Percentiles rank a stretch among this genome's conserved stretches.
Conservation (phyloP, 345 rosid genomes). For the Eucalyptus camaldulensis region DNA sequence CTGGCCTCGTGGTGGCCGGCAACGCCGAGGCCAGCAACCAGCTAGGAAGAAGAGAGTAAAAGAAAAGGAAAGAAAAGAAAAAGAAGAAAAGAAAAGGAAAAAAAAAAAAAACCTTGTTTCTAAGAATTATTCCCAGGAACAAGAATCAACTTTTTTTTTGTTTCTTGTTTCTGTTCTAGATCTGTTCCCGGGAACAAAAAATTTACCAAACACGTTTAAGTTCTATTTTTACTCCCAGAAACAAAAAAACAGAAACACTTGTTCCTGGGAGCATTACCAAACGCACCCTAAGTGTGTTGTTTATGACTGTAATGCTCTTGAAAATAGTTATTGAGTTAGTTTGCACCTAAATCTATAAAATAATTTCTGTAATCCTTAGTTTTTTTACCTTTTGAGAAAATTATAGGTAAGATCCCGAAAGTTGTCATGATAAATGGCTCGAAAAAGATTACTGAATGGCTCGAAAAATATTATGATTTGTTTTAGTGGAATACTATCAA, state of each 20-base stretch:
- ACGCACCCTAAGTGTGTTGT: background rate
- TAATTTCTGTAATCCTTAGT: background rate
- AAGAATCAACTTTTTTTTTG: too few species aligned
- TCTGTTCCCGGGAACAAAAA: fast-evolving
- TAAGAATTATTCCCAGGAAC: fast-evolving
- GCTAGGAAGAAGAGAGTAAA: too few species aligned
- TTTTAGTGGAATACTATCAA: background rate
- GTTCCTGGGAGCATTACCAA: too few species aligned
- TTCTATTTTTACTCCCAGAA: fast-evolving
- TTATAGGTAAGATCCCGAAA: background rate
- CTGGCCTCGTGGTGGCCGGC: fast-evolving
- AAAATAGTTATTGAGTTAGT: background rate
- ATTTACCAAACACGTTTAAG: fast-evolving
- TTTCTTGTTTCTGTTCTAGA: too few species aligned
- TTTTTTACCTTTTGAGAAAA: background rate
- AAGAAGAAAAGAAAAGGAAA: too few species aligned
- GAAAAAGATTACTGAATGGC: background rate
- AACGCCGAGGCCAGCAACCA: fast-evolving
- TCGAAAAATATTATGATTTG: background rate
- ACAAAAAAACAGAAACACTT: too few species aligned
- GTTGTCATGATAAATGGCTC: background rate
- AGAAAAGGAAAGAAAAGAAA: too few species aligned
- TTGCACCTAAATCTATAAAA: background rate
- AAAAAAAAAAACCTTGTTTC: too few species aligned
- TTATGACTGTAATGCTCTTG: background rate